These are phyloP conservation scores for Climacium dendroides DNA, from an alignment of 225 moss, liverwort and hornwort species.

Conservation along the genomic window DNA sequence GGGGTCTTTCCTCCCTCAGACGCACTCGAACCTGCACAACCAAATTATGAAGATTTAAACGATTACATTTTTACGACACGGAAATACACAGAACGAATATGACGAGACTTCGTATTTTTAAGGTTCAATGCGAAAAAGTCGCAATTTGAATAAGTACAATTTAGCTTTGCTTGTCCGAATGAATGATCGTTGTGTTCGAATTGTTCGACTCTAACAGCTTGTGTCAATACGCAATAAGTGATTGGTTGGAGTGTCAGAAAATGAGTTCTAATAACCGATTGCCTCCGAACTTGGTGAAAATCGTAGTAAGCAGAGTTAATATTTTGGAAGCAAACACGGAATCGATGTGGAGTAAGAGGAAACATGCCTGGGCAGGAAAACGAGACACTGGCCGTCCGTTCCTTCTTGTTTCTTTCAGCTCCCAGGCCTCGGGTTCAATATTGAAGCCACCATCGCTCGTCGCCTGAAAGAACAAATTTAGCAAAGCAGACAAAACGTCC, in stretches of 20 bases:
- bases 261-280: not conserved
- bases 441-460: conserved; percentile 93
- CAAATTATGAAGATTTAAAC: not conserved
- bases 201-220: not conserved
- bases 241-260: not conserved
- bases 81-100: not conserved
- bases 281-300: not conserved
- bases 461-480: conserved; percentile 31
- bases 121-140: not conserved
- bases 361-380: conserved; percentile 88
- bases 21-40: conserved; percentile 74
- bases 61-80: not conserved
- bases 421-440: conserved; percentile 96
- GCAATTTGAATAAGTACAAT: not conserved
- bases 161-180: not conserved
- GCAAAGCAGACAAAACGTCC: not conserved
- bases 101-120: not conserved
- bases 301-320: not conserved
- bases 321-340: not conserved
- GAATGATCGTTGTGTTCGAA: not conserved
- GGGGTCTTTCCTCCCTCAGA: conserved; percentile 71
- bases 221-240: not conserved
- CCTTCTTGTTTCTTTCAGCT: conserved; percentile 62
- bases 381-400: conserved; percentile 72
- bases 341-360: not conserved